These are phyloP conservation scores for Podospora tetraspora DNA, from an alignment of 495 filamentous ascomycete genomes.

Conservation along the genomic window DNA sequence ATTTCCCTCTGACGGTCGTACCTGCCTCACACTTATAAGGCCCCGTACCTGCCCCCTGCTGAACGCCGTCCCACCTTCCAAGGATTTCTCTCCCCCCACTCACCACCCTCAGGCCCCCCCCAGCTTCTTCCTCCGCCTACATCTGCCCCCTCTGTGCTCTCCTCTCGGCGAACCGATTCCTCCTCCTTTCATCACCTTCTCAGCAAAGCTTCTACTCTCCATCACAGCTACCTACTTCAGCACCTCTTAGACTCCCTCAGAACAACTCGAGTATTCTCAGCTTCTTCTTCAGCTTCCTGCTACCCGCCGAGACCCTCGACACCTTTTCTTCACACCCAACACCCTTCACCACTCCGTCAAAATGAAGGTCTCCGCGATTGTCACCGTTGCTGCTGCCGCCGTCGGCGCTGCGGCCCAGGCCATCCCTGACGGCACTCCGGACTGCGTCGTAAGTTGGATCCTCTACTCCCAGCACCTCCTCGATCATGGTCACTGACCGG, in stretches of 20 bases:
- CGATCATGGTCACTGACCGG: slow-evolving; percentile 10
- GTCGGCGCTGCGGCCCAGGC: slow-evolving; percentile 27
- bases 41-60: slow-evolving; percentile 7
- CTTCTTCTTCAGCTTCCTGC: neutral
- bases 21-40: slow-evolving; percentile 15
- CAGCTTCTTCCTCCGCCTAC: neutral
- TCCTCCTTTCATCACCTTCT: neutral
- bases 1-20: slow-evolving; percentile 4
- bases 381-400: slow-evolving; percentile 30
- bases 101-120: too few relatives aligned
- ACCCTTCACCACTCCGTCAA: slow-evolving; percentile 2
- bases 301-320: slow-evolving; percentile 5
- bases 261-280: slow-evolving; percentile 1
- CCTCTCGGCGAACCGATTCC: neutral
- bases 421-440: slow-evolving; percentile 27
- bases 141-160: neutral
- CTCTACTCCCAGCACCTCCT: slow-evolving; percentile 3
- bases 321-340: slow-evolving; percentile 1
- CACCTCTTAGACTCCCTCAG: neutral
- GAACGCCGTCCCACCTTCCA: neutral
- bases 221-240: slow-evolving; percentile 2
- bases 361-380: slow-evolving; percentile 37
- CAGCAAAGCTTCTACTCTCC: slow-evolving; percentile 4
- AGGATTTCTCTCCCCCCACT: neutral
- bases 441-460: slow-evolving; percentile 39